phyloP scores from a whole-genome alignment of 2,329 filamentous ascomycete genomes.

The Truncatella angustata region DNA sequence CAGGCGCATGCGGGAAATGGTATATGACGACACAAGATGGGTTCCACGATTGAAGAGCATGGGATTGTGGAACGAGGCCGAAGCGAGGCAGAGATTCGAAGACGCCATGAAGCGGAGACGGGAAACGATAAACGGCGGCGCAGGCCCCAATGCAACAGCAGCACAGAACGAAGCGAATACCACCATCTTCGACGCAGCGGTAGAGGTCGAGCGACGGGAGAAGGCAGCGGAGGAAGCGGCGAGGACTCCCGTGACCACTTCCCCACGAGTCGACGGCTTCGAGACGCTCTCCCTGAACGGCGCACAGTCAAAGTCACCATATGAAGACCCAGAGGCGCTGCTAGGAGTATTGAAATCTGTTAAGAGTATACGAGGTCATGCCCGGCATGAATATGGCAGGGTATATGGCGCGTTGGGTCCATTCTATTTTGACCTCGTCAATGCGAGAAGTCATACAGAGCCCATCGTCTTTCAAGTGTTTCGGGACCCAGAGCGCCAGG shows the following conservation, averaged over 20 bases:
- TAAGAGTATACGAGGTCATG: slow-evolving; percentile 78
- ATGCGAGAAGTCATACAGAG: slow-evolving; percentile 71
- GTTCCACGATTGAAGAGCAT: slow-evolving; percentile 81
- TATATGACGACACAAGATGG: slow-evolving; percentile 97
- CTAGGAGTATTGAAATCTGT: slow-evolving; percentile 68
- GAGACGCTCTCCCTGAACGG: slow-evolving; percentile 66
- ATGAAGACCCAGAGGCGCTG: slow-evolving; percentile 61
- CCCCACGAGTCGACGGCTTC: slow-evolving; percentile 72
- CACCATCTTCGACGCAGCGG: slow-evolving; percentile 72
- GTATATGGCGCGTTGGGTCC: slow-evolving; percentile 85
- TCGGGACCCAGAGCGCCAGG: slow-evolving; percentile 84
- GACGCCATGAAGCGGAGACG: slow-evolving; percentile 61
- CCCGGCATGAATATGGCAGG: slow-evolving; percentile 86
- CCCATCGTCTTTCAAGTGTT: slow-evolving; percentile 85
- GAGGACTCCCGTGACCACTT: slow-evolving; percentile 24
- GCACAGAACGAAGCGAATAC: slow-evolving; percentile 36
- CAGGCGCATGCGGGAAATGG: slow-evolving; percentile 91
- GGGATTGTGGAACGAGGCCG: slow-evolving; percentile 87
- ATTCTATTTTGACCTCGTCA: slow-evolving; percentile 81
- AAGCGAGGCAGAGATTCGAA: slow-evolving; percentile 79
- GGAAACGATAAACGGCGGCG: slow-evolving; percentile 46
- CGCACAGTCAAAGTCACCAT: slow-evolving; percentile 40
- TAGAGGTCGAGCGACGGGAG: slow-evolving; percentile 61
- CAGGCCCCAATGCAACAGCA: slow-evolving; percentile 17
- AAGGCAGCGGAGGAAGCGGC: slow-evolving; percentile 33